phyloP scores from a whole-genome alignment of 2,329 filamentous ascomycete genomes.

The Cladosporium sp. region DNA sequence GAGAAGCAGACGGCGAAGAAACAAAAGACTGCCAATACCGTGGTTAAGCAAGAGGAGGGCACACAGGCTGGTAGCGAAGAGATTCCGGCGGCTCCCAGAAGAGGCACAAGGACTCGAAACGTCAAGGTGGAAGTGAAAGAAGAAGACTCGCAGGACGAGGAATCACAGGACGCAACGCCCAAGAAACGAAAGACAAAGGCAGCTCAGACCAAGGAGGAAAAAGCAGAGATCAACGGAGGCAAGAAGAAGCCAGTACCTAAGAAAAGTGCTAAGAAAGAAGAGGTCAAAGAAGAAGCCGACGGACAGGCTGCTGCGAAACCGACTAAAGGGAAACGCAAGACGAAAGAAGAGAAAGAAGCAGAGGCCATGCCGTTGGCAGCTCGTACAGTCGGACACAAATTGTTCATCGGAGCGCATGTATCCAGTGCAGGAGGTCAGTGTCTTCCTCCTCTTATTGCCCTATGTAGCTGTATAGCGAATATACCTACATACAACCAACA shows the following conservation, averaged over 20 bases:
- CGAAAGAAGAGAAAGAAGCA: constrained; percentile 53
- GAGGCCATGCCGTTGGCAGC: constrained; percentile 61
- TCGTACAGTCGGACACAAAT: constrained; percentile 66
- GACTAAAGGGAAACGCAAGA: constrained; percentile 45
- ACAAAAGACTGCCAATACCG: constrained; percentile 15
- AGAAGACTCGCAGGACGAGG: background rate
- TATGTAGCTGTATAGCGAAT: constrained; percentile 6
- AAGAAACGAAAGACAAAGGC: constrained; percentile 16
- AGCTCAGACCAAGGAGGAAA: constrained; percentile 6
- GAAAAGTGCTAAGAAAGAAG: constrained; percentile 2
- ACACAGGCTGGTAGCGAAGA: background rate
- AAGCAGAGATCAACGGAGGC: background rate
- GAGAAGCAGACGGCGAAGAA: constrained; percentile 18
- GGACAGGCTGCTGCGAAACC: background rate
- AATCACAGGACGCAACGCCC: background rate
- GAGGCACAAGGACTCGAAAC: background rate
- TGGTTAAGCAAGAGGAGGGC: background rate
- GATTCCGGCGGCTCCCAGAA: background rate
- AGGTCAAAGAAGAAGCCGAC: constrained; percentile 13
- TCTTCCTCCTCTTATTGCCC: too few species aligned
- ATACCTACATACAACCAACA: background rate
- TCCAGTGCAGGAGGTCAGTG: constrained; percentile 74
- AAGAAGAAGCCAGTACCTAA: background rate
- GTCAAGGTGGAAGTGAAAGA: constrained; percentile 16
- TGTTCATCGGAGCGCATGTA: constrained; percentile 90